Evolutionary conservation across 495 filamentous ascomycete species (phyloP), one percentile per base, ranked within the genome.

Genomic region (Neurospora intermedia): DNA sequence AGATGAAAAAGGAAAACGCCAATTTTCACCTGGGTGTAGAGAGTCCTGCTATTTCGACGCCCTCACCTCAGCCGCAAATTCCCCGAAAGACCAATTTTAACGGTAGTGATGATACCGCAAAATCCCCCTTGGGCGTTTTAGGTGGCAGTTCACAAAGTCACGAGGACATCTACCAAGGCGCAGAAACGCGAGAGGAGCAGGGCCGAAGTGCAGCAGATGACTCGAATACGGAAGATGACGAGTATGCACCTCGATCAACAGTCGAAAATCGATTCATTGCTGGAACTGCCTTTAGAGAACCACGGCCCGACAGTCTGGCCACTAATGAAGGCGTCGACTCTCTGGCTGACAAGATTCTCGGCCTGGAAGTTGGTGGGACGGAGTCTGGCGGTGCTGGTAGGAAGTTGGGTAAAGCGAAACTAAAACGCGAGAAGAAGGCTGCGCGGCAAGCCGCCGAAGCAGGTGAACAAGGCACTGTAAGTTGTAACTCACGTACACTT

Each of bases 341-440:
- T 46, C 38, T 62, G 18, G 31, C 74, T 16, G 70, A 69, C 31
- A 74, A 76, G n/a, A 43, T 79, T 38, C 59, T 48, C 20, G 71
- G 75, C 41, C n/a, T 80, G 3, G 69, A 70, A 10, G 38, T 78
- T 23, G 72, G 70, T 41, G 72, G 31, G 31, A 76, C 27, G 73
- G 71, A 4, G 75, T 46, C 73, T 74, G 4, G 13, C 62, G 78
- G 8, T 59, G 71, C 77, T 16, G 74, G 73, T 43, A 85, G 81
- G 72, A 93, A 91, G 75, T 46, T 92, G 3, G 94, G 96, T 35
- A 97, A 94, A 80, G 96, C 96, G 10, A 97, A 95, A 79, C 87
- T 91, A 73, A 97, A 93, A 79, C 88, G 92, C 59, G 91, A 92
- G 48, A 97, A 94, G 80, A 93, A 89, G 77, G 91, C 91, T 20